phyloP scores from a whole-genome alignment of 108 stramenopile species.

The Nitzschia inconspicua region DNA sequence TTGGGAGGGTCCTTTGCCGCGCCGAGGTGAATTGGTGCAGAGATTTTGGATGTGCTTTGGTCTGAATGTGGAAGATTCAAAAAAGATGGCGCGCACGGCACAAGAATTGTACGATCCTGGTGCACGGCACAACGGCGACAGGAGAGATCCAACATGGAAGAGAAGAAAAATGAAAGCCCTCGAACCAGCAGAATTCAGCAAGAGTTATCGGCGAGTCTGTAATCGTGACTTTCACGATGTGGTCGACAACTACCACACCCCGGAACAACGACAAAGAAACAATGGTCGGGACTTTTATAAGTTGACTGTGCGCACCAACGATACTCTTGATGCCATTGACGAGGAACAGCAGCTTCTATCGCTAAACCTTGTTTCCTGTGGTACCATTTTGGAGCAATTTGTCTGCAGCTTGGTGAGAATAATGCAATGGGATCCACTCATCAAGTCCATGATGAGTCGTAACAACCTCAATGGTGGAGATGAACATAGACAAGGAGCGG shows the following conservation, averaged over 20 bases:
- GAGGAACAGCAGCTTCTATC: conserved; percentile 25
- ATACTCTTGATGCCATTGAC: conserved; percentile 40
- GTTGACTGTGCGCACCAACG: conserved; percentile 34
- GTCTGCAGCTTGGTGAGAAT: conserved; percentile 29
- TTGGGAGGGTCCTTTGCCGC: conserved; percentile 41
- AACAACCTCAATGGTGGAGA: neutral
- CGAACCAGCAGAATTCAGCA: conserved; percentile 29
- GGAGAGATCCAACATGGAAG: neutral
- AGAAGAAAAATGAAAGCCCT: conserved; percentile 24
- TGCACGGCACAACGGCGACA: neutral
- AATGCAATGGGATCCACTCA: conserved; percentile 6
- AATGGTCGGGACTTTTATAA: conserved; percentile 20
- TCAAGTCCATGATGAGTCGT: neutral
- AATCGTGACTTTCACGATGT: conserved; percentile 39
- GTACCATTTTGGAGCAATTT: conserved; percentile 34
- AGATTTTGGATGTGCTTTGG: conserved; percentile 43
- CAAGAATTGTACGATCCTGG: neutral
- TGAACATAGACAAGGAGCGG: conserved; percentile 1
- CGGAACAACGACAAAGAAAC: conserved; percentile 24
- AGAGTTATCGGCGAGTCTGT: conserved; percentile 33
- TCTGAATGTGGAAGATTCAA: conserved; percentile 10
- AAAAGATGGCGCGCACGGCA: conserved; percentile 25
- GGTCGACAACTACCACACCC: conserved; percentile 44
- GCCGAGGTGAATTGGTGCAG: conserved; percentile 34
- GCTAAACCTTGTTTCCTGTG: conserved; percentile 25